phyloP scores from a whole-genome alignment of 169 alveolate species.

The Plasmodium gaboni region DNA sequence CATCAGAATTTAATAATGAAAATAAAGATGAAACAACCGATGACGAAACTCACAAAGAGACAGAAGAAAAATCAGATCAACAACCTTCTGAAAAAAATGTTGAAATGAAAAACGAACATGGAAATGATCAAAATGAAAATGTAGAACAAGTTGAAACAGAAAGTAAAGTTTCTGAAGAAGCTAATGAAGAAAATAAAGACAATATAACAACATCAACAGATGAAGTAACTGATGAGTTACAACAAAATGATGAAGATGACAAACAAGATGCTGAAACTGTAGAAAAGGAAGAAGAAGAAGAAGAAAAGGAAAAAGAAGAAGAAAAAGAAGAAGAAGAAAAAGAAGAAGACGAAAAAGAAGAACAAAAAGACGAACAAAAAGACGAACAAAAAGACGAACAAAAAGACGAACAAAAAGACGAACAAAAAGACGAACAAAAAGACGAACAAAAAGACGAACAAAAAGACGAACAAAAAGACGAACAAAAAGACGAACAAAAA shows the following conservation, averaged over 20 bases:
- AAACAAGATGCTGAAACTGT: background rate
- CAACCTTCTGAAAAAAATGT: too few species aligned
- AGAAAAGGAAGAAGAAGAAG: background rate
- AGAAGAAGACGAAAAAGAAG: conserved; percentile 12
- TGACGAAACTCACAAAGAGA: background rate
- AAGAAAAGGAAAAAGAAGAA: background rate
- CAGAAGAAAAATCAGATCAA: too few species aligned
- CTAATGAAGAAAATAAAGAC: background rate
- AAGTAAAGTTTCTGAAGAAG: background rate
- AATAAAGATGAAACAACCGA: background rate
- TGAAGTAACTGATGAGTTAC: background rate
- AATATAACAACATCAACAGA: background rate
- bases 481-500: background rate
- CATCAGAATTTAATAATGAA: background rate
- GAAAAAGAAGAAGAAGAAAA: background rate
- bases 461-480: conserved; percentile 79
- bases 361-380: conserved; percentile 57
- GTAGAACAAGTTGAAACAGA: too few species aligned
- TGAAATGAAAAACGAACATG: too few species aligned
- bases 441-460: conserved; percentile 79
- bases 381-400: background rate
- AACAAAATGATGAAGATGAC: background rate
- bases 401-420: background rate
- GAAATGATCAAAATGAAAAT: too few species aligned
- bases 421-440: conserved; percentile 75